phyloP scores from a whole-genome alignment of 2,329 filamentous ascomycete genomes.

The Iodosphaeria phyllophila region DNA sequence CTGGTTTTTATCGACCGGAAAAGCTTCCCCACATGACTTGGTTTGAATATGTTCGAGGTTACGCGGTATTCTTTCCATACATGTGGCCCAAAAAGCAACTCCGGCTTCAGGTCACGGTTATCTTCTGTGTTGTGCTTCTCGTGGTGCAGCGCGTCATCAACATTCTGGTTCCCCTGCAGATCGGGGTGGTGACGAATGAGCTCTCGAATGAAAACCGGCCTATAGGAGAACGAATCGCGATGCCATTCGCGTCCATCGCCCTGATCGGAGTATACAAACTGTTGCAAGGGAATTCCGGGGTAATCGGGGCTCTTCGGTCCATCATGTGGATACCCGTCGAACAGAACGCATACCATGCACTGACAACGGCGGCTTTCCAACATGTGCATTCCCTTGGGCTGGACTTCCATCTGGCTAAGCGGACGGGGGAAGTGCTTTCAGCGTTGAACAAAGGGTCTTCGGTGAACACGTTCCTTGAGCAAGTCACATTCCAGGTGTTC shows the following conservation, averaged over 20 bases:
- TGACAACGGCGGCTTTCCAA: conserved; percentile 90
- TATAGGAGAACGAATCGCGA: conserved; percentile 24
- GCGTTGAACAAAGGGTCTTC: conserved; percentile 90
- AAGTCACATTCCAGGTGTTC: conserved; percentile 86
- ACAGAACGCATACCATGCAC: conserved; percentile 87
- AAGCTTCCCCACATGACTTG: conserved; percentile 76
- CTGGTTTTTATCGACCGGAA: conserved; percentile 76
- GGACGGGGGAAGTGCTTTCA: conserved; percentile 88
- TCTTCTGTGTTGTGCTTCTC: conserved; percentile 68
- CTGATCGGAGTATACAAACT: conserved; percentile 64
- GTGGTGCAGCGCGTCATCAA: conserved; percentile 71
- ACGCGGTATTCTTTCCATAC: conserved; percentile 88
- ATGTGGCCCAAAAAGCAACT: conserved; percentile 76
- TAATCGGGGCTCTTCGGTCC: conserved; percentile 66
- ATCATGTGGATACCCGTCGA: conserved; percentile 92
- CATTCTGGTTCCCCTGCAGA: conserved; percentile 65
- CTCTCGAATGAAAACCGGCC: conserved; percentile 33
- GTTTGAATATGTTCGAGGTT: conserved; percentile 91
- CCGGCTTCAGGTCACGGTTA: conserved; percentile 57
- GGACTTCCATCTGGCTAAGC: conserved; percentile 92
- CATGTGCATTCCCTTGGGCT: conserved; percentile 90
- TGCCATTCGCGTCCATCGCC: conserved; percentile 58
- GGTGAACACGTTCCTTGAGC: conserved; percentile 92
- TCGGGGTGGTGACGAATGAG: conserved; percentile 61
- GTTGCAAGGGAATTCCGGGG: conserved; percentile 73